A percentile compares a stretch with the other conserved stretches of the same genome.
phyloP scores from a whole-genome alignment of 768 basidiomycete genomes.

The Boletales sp. region DNA sequence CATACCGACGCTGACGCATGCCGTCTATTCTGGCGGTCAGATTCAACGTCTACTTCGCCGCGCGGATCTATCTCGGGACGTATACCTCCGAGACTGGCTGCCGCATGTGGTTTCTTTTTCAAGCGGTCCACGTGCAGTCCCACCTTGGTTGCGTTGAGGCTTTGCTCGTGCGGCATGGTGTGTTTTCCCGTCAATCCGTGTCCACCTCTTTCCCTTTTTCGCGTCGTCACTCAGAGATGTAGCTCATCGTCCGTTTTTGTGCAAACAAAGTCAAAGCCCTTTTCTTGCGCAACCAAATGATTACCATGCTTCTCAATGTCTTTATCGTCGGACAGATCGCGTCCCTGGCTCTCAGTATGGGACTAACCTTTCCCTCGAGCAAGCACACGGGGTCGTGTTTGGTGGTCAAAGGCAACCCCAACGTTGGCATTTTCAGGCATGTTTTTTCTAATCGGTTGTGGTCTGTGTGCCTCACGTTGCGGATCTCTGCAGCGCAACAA shows the following conservation, averaged over 20 bases:
- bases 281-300: conserved; percentile 2
- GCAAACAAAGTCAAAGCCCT: conserved; percentile 19
- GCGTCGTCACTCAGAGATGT: not conserved
- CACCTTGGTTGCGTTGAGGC: conserved; percentile 11
- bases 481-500: conserved; percentile 9
- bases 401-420: conserved; percentile 6
- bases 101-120: conserved; percentile 15
- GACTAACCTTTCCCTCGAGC: conserved; percentile 1
- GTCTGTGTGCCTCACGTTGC: not conserved
- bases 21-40: not conserved
- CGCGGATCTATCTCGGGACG: conserved; percentile 14
- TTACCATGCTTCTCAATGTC: conserved; percentile 5
- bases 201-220: not conserved
- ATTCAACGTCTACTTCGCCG: conserved; percentile 20
- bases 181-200: too few species aligned
- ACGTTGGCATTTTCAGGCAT: conserved; percentile 18
- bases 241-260: not conserved
- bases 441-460: not conserved
- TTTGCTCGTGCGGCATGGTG: conserved; percentile 17
- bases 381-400: conserved; percentile 13
- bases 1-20: too few species aligned
- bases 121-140: conserved; percentile 9
- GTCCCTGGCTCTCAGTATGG: conserved; percentile 17
- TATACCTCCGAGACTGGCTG: conserved; percentile 6
- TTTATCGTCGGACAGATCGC: conserved; percentile 10